Percentiles rank a stretch among this genome's conserved stretches.
Evolutionary conservation across 2,329 filamentous ascomycete genomes (phyloP).

Genomic region (Rhynchosporium agropyri): DNA sequence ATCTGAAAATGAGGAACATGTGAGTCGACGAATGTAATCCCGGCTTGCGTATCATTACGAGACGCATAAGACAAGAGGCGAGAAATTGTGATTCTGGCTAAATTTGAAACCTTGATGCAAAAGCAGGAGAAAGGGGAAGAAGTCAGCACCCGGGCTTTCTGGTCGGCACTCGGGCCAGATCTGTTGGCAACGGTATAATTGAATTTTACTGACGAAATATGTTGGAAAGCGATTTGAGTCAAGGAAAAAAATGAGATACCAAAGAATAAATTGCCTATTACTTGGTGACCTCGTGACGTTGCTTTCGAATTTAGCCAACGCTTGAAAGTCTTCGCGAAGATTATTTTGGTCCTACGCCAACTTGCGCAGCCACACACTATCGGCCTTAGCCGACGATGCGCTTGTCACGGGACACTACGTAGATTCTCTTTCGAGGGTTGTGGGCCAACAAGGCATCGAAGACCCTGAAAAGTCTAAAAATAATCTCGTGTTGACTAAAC

Average conservation of each 20-base stretch:
- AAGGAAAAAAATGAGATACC: not conserved
- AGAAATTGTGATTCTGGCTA: not conserved
- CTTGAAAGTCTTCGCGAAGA: not conserved
- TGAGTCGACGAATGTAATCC: too few relatives aligned
- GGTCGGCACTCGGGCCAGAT: slow-evolving; percentile 2
- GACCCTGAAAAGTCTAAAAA: slow-evolving; percentile 7
- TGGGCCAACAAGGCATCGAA: not conserved
- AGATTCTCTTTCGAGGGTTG: not conserved
- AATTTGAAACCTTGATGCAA: not conserved
- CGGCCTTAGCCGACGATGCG: slow-evolving; percentile 5
- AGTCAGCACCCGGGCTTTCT: slow-evolving; percentile 1
- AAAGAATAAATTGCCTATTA: too few relatives aligned
- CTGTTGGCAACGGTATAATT: not conserved
- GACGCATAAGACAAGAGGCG: not conserved
- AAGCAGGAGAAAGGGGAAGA: not conserved
- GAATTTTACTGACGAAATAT: not conserved
- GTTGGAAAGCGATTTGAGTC: not conserved
- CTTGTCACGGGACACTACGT: not conserved
- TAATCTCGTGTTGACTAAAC: not conserved
- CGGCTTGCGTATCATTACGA: too few relatives aligned
- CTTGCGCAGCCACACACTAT: slow-evolving; percentile 9
- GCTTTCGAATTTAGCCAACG: not conserved
- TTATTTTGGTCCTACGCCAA: not conserved
- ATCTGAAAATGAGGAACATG: too few relatives aligned
- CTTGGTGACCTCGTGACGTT: too few relatives aligned